A percentile compares a stretch with the other conserved stretches of the same genome.
These are phyloP conservation scores for Pseudogymnoascus sp. DNA, from an alignment of 2,329 filamentous ascomycete species.

Conservation along the genomic window DNA sequence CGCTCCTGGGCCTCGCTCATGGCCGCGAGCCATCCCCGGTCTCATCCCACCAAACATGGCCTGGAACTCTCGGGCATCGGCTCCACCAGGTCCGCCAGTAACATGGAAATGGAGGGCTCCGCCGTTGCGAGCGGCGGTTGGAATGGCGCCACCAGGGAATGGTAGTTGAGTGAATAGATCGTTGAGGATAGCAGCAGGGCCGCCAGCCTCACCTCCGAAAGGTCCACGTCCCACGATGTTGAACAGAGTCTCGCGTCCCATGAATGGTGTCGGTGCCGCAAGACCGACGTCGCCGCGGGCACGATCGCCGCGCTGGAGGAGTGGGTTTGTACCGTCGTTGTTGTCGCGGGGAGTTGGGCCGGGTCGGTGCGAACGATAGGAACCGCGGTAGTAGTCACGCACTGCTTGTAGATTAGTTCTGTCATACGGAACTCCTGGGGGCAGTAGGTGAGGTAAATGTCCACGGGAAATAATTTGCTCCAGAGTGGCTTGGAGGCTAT, in stretches of 20 bases:
- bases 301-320: conserved; percentile 57
- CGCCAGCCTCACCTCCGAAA: conserved; percentile 6
- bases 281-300: conserved; percentile 27
- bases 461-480: neutral
- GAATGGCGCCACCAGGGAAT: neutral
- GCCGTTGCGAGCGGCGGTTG: conserved; percentile 32
- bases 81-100: conserved; percentile 40
- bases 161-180: conserved; percentile 23
- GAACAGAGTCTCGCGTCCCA: conserved; percentile 21
- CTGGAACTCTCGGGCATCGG: conserved; percentile 45
- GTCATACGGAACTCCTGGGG: neutral
- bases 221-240: conserved; percentile 21
- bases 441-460: neutral
- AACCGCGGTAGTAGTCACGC: conserved; percentile 27
- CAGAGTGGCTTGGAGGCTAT: neutral
- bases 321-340: conserved; percentile 80
- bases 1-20: conserved; percentile 20
- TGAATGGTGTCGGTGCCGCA: conserved; percentile 20
- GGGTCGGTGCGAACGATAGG: conserved; percentile 44
- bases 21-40: conserved; percentile 21
- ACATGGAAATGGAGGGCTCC: conserved; percentile 54
- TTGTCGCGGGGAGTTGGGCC: conserved; percentile 42
- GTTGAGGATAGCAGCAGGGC: conserved; percentile 14
- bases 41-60: conserved; percentile 27
- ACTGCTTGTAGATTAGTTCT: conserved; percentile 30